Conservation (phyloP, 192 early-diverging fungal genomes). For the Backusella mclennaniae region DNA sequence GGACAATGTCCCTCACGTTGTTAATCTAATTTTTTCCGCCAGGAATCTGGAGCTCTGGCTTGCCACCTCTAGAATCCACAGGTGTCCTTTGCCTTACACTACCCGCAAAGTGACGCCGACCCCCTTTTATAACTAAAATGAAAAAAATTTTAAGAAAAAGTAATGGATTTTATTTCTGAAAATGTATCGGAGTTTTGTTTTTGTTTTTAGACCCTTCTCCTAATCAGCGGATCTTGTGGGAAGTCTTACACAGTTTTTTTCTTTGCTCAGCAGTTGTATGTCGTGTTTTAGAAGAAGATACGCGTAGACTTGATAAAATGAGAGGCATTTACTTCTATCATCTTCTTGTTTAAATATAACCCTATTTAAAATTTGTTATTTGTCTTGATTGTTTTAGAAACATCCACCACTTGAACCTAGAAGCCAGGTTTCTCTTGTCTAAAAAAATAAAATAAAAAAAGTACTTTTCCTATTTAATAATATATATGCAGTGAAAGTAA, state of each 20-base stretch:
- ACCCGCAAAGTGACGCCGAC: constrained; percentile 55
- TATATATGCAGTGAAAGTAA: background rate
- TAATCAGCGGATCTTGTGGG: no score
- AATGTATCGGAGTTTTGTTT: background rate
- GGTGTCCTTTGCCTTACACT: constrained; percentile 70
- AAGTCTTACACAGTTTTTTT: no score
- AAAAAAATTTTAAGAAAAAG: background rate
- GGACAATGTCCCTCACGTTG: constrained; percentile 43
- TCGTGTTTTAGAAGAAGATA: background rate
- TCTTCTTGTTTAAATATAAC: background rate
- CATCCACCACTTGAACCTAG: background rate
- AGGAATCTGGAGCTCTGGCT: constrained; percentile 43
- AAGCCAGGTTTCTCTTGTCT: background rate
- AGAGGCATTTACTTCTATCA: background rate
- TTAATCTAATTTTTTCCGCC: constrained; percentile 62
- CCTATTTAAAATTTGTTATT: background rate
- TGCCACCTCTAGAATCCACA: constrained; percentile 42
- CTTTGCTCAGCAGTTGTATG: background rate
- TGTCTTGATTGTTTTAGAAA: background rate
- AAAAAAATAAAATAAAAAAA: background rate
- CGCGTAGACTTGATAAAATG: background rate
- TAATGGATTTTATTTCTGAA: background rate
- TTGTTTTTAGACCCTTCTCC: no score
- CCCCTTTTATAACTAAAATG: constrained; percentile 14
- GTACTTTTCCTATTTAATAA: background rate